Conservation (phyloP, 306 rosid genomes). For the Clitoria ternatea region DNA sequence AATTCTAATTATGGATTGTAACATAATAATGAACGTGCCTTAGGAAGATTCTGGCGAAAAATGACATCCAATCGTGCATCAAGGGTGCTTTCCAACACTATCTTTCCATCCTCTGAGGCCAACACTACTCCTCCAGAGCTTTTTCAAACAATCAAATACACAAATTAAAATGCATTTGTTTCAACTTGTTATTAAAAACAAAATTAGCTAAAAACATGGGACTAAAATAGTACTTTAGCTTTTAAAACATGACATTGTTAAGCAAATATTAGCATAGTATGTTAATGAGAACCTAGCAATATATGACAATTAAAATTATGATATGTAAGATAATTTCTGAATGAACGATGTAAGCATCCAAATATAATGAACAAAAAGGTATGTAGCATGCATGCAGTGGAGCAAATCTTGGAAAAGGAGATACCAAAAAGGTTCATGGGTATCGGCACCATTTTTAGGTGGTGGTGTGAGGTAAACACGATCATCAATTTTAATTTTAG, state of each 20-base stretch:
- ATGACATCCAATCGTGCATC: conserved; percentile 54
- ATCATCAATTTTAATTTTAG: conserved; percentile 37
- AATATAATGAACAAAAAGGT: too few species aligned
- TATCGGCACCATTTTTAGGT: conserved; percentile 29
- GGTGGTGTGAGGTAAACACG: conserved; percentile 56
- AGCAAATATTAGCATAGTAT: too few species aligned
- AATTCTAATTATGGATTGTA: not conserved
- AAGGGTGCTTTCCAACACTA: conserved; percentile 63
- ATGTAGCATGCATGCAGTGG: too few species aligned
- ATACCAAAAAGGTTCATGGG: conserved; percentile 53
- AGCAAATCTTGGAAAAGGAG: too few species aligned
- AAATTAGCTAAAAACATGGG: too few species aligned
- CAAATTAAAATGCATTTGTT: not conserved
- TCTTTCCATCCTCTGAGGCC: conserved; percentile 71
- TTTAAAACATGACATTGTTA: too few species aligned
- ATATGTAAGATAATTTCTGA: too few species aligned
- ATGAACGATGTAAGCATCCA: too few species aligned
- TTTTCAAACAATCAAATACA: not conserved
- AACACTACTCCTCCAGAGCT: conserved; percentile 64
- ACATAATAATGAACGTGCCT: conserved; percentile 35
- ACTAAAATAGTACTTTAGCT: too few species aligned
- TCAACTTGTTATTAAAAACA: too few species aligned
- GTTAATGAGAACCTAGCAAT: too few species aligned
- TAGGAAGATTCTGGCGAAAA: conserved; percentile 55
- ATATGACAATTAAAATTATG: too few species aligned